Conservation (phyloP, 768 basidiomycete genomes). For the Lactarius sp. region DNA sequence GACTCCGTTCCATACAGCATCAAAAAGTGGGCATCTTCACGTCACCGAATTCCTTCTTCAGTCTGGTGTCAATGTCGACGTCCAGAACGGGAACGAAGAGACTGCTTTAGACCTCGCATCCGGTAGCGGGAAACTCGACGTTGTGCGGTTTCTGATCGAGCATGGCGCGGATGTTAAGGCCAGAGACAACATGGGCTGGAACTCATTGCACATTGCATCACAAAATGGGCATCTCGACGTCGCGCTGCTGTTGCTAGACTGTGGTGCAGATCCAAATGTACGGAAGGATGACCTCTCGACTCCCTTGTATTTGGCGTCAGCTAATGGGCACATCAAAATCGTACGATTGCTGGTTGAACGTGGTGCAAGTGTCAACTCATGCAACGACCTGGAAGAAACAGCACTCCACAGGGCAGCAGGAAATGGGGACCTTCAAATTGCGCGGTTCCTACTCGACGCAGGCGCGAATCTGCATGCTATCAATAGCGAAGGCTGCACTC, state of each 20-base stretch:
- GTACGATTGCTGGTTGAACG: not conserved
- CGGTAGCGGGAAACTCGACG: not conserved
- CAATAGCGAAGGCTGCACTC: not conserved
- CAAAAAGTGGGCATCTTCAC: too few relatives aligned
- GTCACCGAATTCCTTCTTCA: too few relatives aligned
- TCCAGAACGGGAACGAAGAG: not conserved
- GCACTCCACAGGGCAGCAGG: not conserved
- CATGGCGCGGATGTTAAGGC: not conserved
- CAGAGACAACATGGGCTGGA: too few relatives aligned
- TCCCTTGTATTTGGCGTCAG: not conserved
- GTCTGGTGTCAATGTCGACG: too few relatives aligned
- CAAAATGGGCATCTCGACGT: not conserved
- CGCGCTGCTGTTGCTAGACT: not conserved
- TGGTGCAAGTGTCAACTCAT: not conserved
- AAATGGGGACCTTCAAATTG: not conserved
- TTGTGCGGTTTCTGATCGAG: not conserved
- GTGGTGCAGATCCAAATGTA: not conserved
- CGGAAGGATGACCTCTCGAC: not conserved
- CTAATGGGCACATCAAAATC: not conserved
- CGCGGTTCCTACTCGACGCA: not conserved
- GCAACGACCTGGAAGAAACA: not conserved
- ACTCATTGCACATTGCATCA: not conserved
- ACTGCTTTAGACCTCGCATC: not conserved
- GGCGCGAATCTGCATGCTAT: not conserved
- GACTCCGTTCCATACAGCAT: too few relatives aligned